Conservation (phyloP, 208 protist species). For the Herpetomonas muscarum region DNA sequence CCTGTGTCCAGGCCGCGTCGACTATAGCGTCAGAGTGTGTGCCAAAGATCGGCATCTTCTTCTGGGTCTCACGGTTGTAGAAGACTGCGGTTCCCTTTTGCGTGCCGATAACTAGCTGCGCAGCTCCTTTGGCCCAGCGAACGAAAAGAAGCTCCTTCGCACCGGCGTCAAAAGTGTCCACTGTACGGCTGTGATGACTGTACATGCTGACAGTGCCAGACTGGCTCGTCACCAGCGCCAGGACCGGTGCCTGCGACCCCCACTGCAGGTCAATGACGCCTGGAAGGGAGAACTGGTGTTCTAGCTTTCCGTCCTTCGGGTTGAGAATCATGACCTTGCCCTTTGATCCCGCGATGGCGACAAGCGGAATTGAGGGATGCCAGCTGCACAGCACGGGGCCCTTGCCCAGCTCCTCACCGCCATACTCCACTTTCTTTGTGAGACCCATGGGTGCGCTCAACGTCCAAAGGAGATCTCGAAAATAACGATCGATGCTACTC, state of each 20-base stretch:
- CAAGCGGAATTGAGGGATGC: constrained; percentile 51
- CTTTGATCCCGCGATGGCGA: constrained; percentile 80
- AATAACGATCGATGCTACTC: constrained; percentile 7
- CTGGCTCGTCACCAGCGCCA: constrained; percentile 85
- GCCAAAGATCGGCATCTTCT: constrained; percentile 82
- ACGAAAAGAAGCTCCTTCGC: constrained; percentile 86
- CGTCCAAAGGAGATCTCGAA: background rate
- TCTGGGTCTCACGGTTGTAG: constrained; percentile 91
- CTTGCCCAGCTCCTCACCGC: constrained; percentile 48
- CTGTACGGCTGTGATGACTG: constrained; percentile 53
- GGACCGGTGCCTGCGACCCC: constrained; percentile 78
- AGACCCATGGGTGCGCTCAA: constrained; percentile 44
- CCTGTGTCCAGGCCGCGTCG: constrained; percentile 78
- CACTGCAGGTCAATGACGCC: constrained; percentile 82
- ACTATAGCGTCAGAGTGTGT: constrained; percentile 90
- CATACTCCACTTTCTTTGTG: constrained; percentile 71
- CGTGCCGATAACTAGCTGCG: constrained; percentile 85
- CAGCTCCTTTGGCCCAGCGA: constrained; percentile 78
- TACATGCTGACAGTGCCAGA: constrained; percentile 76
- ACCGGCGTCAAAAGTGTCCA: constrained; percentile 82
- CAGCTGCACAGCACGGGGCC: constrained; percentile 71
- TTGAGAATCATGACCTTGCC: constrained; percentile 74
- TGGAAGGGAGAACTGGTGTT: constrained; percentile 71
- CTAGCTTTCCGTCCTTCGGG: constrained; percentile 64
- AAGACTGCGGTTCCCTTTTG: constrained; percentile 90